Evolutionary conservation across 2,329 filamentous ascomycete genomes (phyloP), one percentile per base, ranked within the genome.

Genomic region (Botrytis pseudocinerea): DNA sequence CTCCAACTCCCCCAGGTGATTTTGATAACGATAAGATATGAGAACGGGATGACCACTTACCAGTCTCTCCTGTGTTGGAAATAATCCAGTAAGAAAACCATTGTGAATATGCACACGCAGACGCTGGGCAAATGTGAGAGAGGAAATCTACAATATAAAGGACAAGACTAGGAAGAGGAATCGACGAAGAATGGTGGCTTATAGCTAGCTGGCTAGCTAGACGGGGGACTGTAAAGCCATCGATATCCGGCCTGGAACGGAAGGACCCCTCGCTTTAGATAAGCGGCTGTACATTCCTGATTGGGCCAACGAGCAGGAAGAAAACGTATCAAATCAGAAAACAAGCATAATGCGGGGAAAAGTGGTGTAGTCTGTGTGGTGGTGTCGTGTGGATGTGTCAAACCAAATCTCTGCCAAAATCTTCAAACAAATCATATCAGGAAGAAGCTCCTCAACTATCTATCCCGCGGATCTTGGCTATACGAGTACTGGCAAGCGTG

Each of bases 41-140:
- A 69, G 69, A 66, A 32, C 2, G 51, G 42, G 63, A 61, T 48
- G 57, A 48, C 38, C 4, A 66, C 78, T 74, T 77, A 80, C 80
- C 79, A 80, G 74, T 81, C 80, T 61, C 76, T 76, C 25, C 76
- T 74, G 74, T 81, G 80, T 70, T 80, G 79, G 72, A 81, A 79
- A 73, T 80, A 81, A 74, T 81, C 80, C 9, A 80, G 72, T 70
- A 79, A 48, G 71, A 76, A 81, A 6, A 80, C 79, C 80, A 81
- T 81, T 28, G 75, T 78, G 76, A 74, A n/a, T 54, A 28, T 18
- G 16, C 38, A 7, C 8, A 7, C 16, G 46, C 20, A 16, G 35
- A 46, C 38, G 51, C 32, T 12, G 22, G 38, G 35, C 18, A 72
- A 54, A 62, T 42, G 6, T 68, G 3, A 57, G 18, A 73, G 18